Base-by-base conservation (phyloP, 495 filamentous ascomycete species). In the Aspergillus ostianus region DNA sequence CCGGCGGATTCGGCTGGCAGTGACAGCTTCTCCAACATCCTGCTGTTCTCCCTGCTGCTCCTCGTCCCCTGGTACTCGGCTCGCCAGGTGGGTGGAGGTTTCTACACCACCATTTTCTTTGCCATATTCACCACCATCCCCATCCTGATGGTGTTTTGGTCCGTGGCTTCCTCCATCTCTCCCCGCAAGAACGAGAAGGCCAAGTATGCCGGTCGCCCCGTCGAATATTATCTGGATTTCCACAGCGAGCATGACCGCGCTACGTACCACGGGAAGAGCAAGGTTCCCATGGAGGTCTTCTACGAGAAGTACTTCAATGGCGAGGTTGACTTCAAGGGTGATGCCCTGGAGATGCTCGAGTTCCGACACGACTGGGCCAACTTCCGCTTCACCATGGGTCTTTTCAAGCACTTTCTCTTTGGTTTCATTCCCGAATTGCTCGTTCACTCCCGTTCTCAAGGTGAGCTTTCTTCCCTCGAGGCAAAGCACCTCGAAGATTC, bases 351-450 rank as follows among this genome's bases (percentile, higher is more conserved):
- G 56, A 65, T 78, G 48, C 65, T 89, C 66, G 86, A 89, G 66
- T 85, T 85, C 71, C 65, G 86, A 6, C 86, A 89, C 68, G 86
- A 89, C 64, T 89, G 86, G 86, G 83, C 83, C 46, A 87, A 80
- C 70, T 88, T 87, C 77, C 78, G 81, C 58, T 88, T 89, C 74
- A 89, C 86, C 47, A 69, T 83, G 69, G 77, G 80, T 58, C 74
- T 88, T 32, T 88, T 80, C 75, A 83, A 83, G 78, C 85, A 81
- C 70, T 89, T 89, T 76, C 72, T 89, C 47, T 84, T 84, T 32
- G 85, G 85, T 57, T 85, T 88, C 73, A 80, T 89, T 53, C 86
- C 86, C 13, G 86, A 89, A 70, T 74, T 88, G 62, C 77, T 89
- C 60, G 76, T 88, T 74, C 86, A 89, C 72, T 84, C 85, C 58